Evolutionary conservation across 2,329 filamentous ascomycete species (phyloP), one percentile per base, ranked within the genome.

Genomic region (Xylaria sp.): DNA sequence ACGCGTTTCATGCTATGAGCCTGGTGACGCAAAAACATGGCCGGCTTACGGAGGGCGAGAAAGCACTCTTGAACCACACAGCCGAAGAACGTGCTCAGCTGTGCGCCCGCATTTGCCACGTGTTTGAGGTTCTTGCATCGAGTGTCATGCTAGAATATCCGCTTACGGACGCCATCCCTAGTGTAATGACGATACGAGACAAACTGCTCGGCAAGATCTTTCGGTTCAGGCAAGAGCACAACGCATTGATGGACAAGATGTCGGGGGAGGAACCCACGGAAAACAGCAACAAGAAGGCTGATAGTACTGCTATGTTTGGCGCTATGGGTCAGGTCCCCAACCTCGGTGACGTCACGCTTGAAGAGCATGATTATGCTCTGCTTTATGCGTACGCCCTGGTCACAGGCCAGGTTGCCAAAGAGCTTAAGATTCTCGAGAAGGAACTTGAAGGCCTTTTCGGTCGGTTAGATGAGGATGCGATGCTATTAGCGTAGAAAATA

Each of bases 1-100:
- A 98, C 80, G 91, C 93, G 46, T 98, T 99, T 80, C 94, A 98
- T 77, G 94, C 94, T 61, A 97, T 99, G 93, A 97, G 95, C 71
- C 89, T 98, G 12, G 91, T 98, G 71, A 94, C 97, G 46, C 87
- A 92, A 77, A 95, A 94, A 76, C 92, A 95, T 68, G 84, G 91
- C 12, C 87, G 88, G 46, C 88, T 93, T 0, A 94, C 90, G 2
- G 88, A 91, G 31, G 94, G 95, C 3, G 95, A 98, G 81, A 89
- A 91, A 65, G 90, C 91, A 9, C 86, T 98, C 46, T 83, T 99
- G 46, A 86, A 88, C 71, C 94, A 92, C 78, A 98, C 96, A 1
- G 86, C 89, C 4, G 84, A 88, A 9, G 95, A 99, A 80, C 89
- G 96, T 62, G 88, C 87, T 10, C 90, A 94, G 70, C 86, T 99